phyloP scores from a whole-genome alignment of 1,284 basidiomycete species.

The Moesziomyces globuligerus region DNA sequence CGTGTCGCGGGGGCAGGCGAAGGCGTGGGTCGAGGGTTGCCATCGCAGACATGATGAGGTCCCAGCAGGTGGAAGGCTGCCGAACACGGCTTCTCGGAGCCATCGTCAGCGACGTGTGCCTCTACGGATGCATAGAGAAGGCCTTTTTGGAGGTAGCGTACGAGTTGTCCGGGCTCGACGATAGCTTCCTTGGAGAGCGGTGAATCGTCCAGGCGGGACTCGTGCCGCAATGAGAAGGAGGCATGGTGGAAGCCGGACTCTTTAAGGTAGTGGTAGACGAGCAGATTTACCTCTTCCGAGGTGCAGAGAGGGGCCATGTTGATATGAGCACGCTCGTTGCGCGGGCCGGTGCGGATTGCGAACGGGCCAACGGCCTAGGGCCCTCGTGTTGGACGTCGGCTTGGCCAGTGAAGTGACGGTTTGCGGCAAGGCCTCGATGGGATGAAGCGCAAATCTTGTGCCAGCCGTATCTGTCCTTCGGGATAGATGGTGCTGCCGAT shows the following conservation, averaged over 20 bases:
- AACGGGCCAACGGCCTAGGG: slow-evolving; percentile 2
- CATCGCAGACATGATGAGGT: slow-evolving; percentile 62
- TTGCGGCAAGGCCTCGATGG: not conserved
- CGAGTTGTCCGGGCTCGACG: slow-evolving; percentile 62
- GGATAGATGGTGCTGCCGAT: not conserved
- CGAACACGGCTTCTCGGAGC: slow-evolving; percentile 59
- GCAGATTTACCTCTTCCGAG: slow-evolving; percentile 63
- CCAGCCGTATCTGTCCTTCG: not conserved
- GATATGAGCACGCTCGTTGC: slow-evolving; percentile 1
- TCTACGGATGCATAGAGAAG: slow-evolving; percentile 64
- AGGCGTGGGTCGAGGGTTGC: slow-evolving; percentile 41
- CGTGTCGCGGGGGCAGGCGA: slow-evolving; percentile 32
- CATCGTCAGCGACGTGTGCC: slow-evolving; percentile 56
- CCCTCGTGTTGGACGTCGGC: not conserved
- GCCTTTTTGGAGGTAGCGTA: slow-evolving; percentile 62
- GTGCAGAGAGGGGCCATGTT: slow-evolving; percentile 58
- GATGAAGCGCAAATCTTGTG: not conserved
- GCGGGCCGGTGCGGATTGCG: not conserved
- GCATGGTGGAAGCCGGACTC: slow-evolving; percentile 63
- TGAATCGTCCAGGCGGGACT: slow-evolving; percentile 62
- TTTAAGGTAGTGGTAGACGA: slow-evolving; percentile 67
- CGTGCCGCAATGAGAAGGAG: slow-evolving; percentile 63
- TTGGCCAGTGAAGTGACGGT: not conserved
- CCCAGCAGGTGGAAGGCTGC: slow-evolving; percentile 56
- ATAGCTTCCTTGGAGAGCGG: slow-evolving; percentile 61